phyloP scores from a whole-genome alignment of 2,329 filamentous ascomycete genomes.

The Myrmaecium sp. region DNA sequence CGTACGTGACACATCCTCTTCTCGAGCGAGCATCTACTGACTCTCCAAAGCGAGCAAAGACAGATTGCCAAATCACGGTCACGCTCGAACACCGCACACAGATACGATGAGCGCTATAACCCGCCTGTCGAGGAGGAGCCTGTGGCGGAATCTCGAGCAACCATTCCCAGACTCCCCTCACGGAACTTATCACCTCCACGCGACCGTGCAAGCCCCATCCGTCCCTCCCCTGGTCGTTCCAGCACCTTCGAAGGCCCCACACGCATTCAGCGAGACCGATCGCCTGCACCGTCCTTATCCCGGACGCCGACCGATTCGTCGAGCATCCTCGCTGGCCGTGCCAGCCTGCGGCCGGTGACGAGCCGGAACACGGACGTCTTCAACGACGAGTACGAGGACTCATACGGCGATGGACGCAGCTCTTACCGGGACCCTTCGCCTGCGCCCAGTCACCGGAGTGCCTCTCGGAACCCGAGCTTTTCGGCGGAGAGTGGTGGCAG shows the following conservation, averaged over 20 bases:
- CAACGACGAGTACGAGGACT: slow-evolving; percentile 15
- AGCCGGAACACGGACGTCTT: slow-evolving; percentile 13
- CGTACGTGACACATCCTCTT: slow-evolving; percentile 24
- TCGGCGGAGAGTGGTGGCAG: slow-evolving; percentile 12
- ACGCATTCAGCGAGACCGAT: slow-evolving; percentile 34
- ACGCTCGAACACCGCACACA: slow-evolving; percentile 47
- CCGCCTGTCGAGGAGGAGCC: slow-evolving; percentile 39
- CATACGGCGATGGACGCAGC: slow-evolving; percentile 13
- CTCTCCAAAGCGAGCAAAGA: slow-evolving; percentile 2
- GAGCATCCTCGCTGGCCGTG: slow-evolving; percentile 29
- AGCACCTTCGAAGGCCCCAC: slow-evolving; percentile 43
- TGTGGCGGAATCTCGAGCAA: slow-evolving; percentile 31
- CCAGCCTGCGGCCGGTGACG: slow-evolving; percentile 27
- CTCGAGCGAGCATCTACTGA: slow-evolving; percentile 5
- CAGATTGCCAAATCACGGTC: slow-evolving; percentile 28
- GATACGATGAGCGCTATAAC: slow-evolving; percentile 42
- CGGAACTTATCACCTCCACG: slow-evolving; percentile 24
- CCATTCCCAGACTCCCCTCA: slow-evolving; percentile 24
- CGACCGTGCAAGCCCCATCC: slow-evolving; percentile 18
- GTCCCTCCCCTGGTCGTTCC: slow-evolving; percentile 33
- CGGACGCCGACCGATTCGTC: slow-evolving; percentile 39
- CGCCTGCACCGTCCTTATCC: slow-evolving; percentile 31
- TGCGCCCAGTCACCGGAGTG: slow-evolving; percentile 34
- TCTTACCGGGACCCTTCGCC: slow-evolving; percentile 29
- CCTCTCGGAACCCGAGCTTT: slow-evolving; percentile 35